Base-by-base conservation (phyloP, 352 stramenopile species). In the Hyaloperonospora brassicae region DNA sequence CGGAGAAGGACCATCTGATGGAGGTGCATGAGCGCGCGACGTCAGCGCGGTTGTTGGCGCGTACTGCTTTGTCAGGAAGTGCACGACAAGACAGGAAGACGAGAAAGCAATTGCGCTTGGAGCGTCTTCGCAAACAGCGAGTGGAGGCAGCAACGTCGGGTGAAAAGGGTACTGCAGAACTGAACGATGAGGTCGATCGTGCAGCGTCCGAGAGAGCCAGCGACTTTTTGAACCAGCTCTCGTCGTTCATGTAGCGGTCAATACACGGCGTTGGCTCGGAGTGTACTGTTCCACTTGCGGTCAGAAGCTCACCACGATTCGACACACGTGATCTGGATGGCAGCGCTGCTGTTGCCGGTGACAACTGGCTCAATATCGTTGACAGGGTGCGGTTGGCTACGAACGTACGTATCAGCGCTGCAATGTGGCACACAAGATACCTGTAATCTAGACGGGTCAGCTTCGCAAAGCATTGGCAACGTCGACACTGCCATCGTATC, bases 61-160 rank as follows among this genome's bases (percentile, higher is more conserved):
- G 55, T 3, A 47, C 52, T 44, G 17, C 17, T 17, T 57, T 39
- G 30, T 59, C 59, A 23, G 53, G 56, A 23, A 39, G 44, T 35
- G 41, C 44, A 2, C n/a, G 55, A 24, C 11, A 14, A 6, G 62
- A 76, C 24, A 79, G 64, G 49, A 76, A 79, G 45, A 69, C 61
- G 9, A 73, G 68, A 27, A 89, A 92, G 66, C 73, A 88, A 47
- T 45, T 73, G 34, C 79, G 82, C 11, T 56, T 89, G 17, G 73
- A 84, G 40, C 82, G 75, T 54, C 62, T 89, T 27, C 59, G 67
- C 22, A 73, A 73, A 34, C 72, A 85, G 39, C 63, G 44, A 17
- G 22, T 57, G 34, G 53, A 51, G 45, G 39, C 51, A 56, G 45
- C 47, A 17, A 42, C 24, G 23, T 12, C 34, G 2, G 50, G 17